Evolutionary conservation across 306 rosid genomes (phyloP).

Genomic region (Dryas octopetala): DNA sequence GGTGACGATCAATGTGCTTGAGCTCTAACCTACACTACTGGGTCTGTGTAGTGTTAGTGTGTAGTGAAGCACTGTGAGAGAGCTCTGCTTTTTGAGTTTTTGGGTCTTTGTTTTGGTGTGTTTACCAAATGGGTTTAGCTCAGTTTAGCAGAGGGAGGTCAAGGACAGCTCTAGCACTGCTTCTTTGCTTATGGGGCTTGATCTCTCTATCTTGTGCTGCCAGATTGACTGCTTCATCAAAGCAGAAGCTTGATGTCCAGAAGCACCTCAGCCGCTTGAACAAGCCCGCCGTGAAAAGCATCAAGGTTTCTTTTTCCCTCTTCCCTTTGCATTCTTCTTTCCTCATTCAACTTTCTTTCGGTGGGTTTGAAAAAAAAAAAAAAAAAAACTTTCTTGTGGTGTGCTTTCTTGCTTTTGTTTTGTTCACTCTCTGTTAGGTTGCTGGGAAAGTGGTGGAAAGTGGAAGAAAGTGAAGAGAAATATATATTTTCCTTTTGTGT

Average conservation of each 20-base stretch:
- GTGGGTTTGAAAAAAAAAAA: not conserved
- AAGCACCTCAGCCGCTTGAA: constrained; percentile 86
- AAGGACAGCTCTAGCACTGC: constrained; percentile 27
- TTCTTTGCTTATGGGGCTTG: constrained; percentile 46
- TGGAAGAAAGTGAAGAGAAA: not conserved
- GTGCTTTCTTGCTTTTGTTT: constrained; percentile 1
- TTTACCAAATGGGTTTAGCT: constrained; percentile 39
- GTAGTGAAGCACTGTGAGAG: constrained; percentile 8
- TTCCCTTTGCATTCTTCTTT: constrained; percentile 6
- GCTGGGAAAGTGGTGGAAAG: constrained; percentile 21
- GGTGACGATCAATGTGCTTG: constrained; percentile 21
- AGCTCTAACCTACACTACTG: not conserved
- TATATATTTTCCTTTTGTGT: not conserved
- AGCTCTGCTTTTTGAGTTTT: constrained; percentile 13
- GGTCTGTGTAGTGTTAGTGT: not conserved
- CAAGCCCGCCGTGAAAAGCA: constrained; percentile 76
- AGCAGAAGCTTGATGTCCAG: constrained; percentile 74
- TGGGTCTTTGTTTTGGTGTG: constrained; percentile 16
- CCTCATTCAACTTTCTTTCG: constrained; percentile 14
- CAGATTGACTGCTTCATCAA: constrained; percentile 52
- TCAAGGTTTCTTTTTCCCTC: constrained; percentile 49
- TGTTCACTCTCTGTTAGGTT: constrained; percentile 23
- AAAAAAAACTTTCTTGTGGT: not conserved
- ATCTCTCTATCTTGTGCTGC: constrained; percentile 58
- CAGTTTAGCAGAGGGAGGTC: constrained; percentile 32